These are phyloP conservation scores for Boletus tomentosulus DNA, from an alignment of 768 basidiomycete species.

Conservation along the genomic window DNA sequence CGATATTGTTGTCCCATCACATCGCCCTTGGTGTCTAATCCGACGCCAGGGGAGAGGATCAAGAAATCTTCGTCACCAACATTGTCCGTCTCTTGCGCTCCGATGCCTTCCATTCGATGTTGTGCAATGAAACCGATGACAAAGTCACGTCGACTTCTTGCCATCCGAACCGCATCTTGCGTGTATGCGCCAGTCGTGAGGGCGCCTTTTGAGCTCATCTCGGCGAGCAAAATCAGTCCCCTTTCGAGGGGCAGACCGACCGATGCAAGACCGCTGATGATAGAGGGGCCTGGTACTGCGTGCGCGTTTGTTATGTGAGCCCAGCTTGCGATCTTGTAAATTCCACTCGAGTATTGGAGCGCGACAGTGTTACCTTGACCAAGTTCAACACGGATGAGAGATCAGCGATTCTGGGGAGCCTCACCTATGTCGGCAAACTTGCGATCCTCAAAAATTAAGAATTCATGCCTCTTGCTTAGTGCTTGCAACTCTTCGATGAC, in stretches of 20 bases:
- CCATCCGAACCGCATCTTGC: constrained; percentile 81
- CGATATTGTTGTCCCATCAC: constrained; percentile 93
- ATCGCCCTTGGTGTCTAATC: constrained; percentile 75
- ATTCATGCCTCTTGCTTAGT: constrained; percentile 79
- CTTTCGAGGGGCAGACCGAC: constrained; percentile 80
- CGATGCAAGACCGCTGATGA: constrained; percentile 83
- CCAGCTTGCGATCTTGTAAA: constrained; percentile 94
- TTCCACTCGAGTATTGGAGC: constrained; percentile 88
- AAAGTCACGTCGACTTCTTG: constrained; percentile 74
- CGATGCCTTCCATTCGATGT: constrained; percentile 70
- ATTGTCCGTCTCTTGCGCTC: constrained; percentile 28
- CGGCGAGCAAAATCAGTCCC: constrained; percentile 86
- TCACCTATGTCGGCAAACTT: constrained; percentile 98
- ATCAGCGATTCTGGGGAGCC: constrained; percentile 12
- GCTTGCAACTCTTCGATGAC: constrained; percentile 65
- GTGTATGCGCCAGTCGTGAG: constrained; percentile 85
- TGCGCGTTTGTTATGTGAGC: constrained; percentile 97
- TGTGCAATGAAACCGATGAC: constrained; percentile 97
- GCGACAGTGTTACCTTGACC: constrained; percentile 90
- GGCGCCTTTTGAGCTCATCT: constrained; percentile 91
- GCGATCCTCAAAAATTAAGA: constrained; percentile 95
- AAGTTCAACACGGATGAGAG: neutral
- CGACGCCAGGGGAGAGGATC: constrained; percentile 90
- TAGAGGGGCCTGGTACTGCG: constrained; percentile 91
- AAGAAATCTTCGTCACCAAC: constrained; percentile 72